phyloP scores from a whole-genome alignment of 176 grass and related monocot genomes.

The Avena insularis region DNA sequence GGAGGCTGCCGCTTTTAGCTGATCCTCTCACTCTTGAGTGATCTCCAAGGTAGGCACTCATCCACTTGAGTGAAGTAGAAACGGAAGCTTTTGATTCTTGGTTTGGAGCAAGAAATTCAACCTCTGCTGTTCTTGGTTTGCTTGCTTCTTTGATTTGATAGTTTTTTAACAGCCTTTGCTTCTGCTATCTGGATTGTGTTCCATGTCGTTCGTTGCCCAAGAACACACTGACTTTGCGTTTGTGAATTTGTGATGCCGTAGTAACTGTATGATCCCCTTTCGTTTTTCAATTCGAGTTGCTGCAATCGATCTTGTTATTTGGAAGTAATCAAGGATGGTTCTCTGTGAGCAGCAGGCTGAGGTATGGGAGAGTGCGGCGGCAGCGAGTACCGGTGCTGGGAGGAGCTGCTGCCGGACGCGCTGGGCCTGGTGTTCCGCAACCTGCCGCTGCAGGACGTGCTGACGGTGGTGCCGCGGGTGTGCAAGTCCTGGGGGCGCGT shows the following conservation, averaged over 20 bases:
- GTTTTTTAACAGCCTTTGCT: background rate
- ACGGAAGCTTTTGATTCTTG: constrained; percentile 19
- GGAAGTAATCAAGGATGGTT: constrained; percentile 33
- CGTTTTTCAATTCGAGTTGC: background rate
- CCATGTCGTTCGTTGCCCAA: background rate
- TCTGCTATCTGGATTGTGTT: background rate
- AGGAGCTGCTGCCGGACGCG: constrained; percentile 87
- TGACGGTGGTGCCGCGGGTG: constrained; percentile 86
- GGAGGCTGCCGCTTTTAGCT: constrained; percentile 41
- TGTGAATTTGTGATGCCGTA: background rate
- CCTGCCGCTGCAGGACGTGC: constrained; percentile 79
- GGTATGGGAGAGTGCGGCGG: constrained; percentile 64
- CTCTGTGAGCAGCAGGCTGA: constrained; percentile 14
- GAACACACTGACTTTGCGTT: background rate
- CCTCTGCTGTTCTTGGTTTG: background rate
- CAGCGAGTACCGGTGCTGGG: constrained; percentile 74
- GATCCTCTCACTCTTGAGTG: constrained; percentile 30
- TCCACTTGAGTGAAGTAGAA: constrained; percentile 27
- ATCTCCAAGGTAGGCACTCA: constrained; percentile 41
- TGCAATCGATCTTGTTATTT: constrained; percentile 36
- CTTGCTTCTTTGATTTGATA: background rate
- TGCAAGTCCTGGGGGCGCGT: constrained; percentile 84
- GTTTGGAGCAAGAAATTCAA: constrained; percentile 34
- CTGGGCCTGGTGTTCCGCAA: constrained; percentile 92
- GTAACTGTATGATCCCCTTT: background rate